Base-by-base conservation (phyloP, 176 grass and related monocot genomes). In the Areca catechu region DNA sequence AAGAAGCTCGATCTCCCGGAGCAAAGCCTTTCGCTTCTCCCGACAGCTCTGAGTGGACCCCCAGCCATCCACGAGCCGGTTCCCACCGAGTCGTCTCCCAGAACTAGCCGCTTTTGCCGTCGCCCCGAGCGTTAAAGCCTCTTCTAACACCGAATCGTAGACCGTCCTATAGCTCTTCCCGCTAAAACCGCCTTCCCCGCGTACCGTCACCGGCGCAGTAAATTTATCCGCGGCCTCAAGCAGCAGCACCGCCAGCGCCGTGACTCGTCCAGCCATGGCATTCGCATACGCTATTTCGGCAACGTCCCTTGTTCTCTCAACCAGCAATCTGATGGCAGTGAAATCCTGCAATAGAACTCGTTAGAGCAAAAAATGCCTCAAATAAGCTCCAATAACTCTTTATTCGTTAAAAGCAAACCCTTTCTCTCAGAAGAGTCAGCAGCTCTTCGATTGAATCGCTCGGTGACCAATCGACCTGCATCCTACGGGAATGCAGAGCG, bases 1-100 rank as follows among this genome's bases (percentile, higher is more conserved):
- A 7, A 81, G 65, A 3, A 86, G 83, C 60, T 86, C 77, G 65
- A 86, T 81, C 77, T 77, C 78, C 1, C 69, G 73, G 3, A 86
- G 69, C 60, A 81, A 53, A 29, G 74, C 69, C 28, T 81, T 74
- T 48, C 78, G 81, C 69, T 60, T 77, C 27, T 81, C 83, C 61
- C 61, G 60, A 14, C 34, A 43, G 34, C 34, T 10, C 34, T 43
- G 34, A 2, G 34, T 43, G 34, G 34, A 14, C 34, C 14, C 10
- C 34, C 34, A 43, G 9, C 34, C 34, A 43, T 43, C 34, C 34
- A 14, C 9, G 34, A 43, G 34, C 9, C 34, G 34, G 2, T 43
- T 9, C 10, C 10, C 34, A 43, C 10, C 34, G 7, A 43, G 9
- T 43, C 9, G 34, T 2, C 34, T 43, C 7, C 34, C 6, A 7